Evolutionary conservation across 306 rosid species (phyloP), one percentile per base, ranked within the genome.

Genomic region (Delonix regia): DNA sequence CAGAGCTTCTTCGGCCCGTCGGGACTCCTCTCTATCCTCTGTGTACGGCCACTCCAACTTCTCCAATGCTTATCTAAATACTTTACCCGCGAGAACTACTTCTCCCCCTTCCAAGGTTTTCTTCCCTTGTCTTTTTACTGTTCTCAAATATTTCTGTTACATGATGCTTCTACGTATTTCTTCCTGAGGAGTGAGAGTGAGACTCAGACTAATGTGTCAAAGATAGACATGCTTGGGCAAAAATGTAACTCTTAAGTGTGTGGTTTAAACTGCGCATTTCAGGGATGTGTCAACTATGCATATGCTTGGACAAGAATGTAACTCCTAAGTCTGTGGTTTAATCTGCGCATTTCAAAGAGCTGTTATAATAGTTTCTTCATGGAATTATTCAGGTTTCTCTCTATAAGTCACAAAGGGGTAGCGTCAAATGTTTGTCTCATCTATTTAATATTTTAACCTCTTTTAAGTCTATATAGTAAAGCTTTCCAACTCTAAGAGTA

Each of bases 11-110:
- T 94, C 98, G 36, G 93, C 98, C 0, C 85, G 91, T 27, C 91
- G 94, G n/a, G 97, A 89, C 74, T 90, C 97, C 42, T 94, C 98
- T 6, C 91, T 92, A 30, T 94, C 98, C 53, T 94, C 98, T 16
- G 91, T 90, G 18, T 94, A 94, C 36, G 90, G 86, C 22, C 84
- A 79, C 82, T 83, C 89, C 56, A 89, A 80, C 22, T 56, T 80
- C 81, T 75, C 85, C 62, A 52, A 69, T 77, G n/a, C 85, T 85
- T 66, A 82, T 81, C 73, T 51, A 74, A 18, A 27, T 77, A 12
- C 56, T 21, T n/a, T 21, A 78, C 14, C 76, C 61, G 4, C 44
- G 25, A 78, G 78, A 82, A 59, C 84, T 78, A 33, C 79, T 74
- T 22, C 51, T 11, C 70, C 51, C 15, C 70, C 74, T 4, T 41